Percentiles rank a stretch among this genome's conserved stretches.
Conservation (phyloP, 805 yeast species). For the Scheffersomyces ergatensis region DNA sequence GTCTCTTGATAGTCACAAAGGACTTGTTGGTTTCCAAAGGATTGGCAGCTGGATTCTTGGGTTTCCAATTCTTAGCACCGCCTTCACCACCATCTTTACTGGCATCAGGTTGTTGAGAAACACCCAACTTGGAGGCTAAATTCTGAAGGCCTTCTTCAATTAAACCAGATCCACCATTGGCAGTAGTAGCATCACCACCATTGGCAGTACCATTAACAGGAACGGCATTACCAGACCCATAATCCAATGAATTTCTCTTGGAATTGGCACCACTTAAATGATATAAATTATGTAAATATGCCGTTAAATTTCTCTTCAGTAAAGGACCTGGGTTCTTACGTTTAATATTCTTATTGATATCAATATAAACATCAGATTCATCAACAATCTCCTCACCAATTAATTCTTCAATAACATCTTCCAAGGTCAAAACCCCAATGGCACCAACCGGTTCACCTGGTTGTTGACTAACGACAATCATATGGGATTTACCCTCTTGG, state of each 20-base stretch:
- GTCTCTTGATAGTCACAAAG: constrained; percentile 69
- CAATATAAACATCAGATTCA: constrained; percentile 91
- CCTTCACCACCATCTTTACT: constrained; percentile 1
- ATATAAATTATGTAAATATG: constrained; percentile 64
- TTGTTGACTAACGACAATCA: constrained; percentile 84
- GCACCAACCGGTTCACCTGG: constrained; percentile 89
- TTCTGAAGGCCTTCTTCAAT: neutral
- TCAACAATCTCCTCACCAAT: constrained; percentile 98
- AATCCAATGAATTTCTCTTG: constrained; percentile 43
- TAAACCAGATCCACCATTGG: neutral
- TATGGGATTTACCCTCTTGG: constrained; percentile 97
- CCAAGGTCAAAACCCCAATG: constrained; percentile 86
- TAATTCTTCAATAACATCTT: constrained; percentile 96
- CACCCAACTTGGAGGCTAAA: constrained; percentile 1
- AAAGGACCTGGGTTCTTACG: constrained; percentile 74
- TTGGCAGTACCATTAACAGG: neutral
- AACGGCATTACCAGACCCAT: neutral
- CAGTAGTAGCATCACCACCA: neutral
- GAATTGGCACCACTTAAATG: constrained; percentile 23
- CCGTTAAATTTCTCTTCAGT: constrained; percentile 64
- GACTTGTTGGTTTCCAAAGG: constrained; percentile 65
- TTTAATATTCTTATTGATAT: constrained; percentile 84
- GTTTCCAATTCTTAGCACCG: constrained; percentile 39
- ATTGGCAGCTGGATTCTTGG: constrained; percentile 65
- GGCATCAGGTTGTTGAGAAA: neutral